Evolutionary conservation across 768 basidiomycete genomes (phyloP).

Genomic region (Pisolithus orientalis): DNA sequence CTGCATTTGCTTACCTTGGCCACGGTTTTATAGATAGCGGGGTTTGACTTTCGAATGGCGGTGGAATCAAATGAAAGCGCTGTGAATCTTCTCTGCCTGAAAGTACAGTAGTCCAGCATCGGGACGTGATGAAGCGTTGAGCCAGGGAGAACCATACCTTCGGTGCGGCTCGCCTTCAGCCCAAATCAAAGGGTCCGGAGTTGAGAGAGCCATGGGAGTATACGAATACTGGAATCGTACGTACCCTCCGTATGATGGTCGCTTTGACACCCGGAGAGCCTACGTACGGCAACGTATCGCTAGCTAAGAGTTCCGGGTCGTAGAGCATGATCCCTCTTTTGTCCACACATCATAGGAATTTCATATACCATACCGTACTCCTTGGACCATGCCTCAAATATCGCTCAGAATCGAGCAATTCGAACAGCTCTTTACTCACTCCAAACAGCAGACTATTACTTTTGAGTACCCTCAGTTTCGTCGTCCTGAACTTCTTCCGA

Average conservation of each 20-base stretch:
- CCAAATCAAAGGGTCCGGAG: slow-evolving; percentile 12
- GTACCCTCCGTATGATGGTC: slow-evolving; percentile 30
- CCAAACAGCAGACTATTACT: too few species aligned
- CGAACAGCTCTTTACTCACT: too few species aligned
- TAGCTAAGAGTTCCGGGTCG: slow-evolving; percentile 44
- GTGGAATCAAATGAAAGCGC: too few species aligned
- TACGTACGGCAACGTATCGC: slow-evolving; percentile 42
- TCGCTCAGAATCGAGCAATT: not conserved
- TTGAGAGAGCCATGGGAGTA: not conserved
- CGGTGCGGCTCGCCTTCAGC: not conserved
- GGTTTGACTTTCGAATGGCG: not conserved
- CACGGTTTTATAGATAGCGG: slow-evolving; percentile 21
- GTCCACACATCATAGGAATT: slow-evolving; percentile 32
- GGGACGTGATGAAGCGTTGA: too few species aligned
- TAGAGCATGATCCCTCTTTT: slow-evolving; percentile 27
- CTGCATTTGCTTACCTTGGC: slow-evolving; percentile 13
- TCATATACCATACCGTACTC: slow-evolving; percentile 40
- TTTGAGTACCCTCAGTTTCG: not conserved
- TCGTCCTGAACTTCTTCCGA: not conserved
- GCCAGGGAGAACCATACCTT: not conserved
- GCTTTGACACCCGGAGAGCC: slow-evolving; percentile 28
- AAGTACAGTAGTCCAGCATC: not conserved
- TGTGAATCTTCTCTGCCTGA: slow-evolving; percentile 3
- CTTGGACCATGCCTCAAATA: slow-evolving; percentile 39
- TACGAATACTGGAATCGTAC: not conserved